A percentile compares a stretch with the other conserved stretches of the same genome.
phyloP scores from a whole-genome alignment of 148 eudicot genomes.

The Vaccinium myrtillus region DNA sequence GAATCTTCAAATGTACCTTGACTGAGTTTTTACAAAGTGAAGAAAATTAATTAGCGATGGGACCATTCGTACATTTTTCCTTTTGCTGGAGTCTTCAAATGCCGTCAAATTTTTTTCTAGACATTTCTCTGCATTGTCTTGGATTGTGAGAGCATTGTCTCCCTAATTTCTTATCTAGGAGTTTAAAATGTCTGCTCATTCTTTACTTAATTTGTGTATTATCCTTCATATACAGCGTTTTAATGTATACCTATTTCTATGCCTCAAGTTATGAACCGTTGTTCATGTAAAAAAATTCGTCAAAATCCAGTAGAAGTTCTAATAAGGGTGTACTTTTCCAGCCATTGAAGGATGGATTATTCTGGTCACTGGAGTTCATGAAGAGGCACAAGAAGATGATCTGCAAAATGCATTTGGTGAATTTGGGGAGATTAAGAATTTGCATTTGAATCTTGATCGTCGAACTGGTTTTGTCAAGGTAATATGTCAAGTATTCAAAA shows the following conservation, averaged over 20 bases:
- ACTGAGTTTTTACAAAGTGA: background rate
- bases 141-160: background rate
- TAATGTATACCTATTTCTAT: background rate
- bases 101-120: background rate
- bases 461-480: slow-evolving; percentile 97
- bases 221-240: background rate
- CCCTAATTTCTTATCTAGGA: background rate
- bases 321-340: slow-evolving; percentile 24
- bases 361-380: slow-evolving; percentile 80
- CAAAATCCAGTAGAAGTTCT: background rate
- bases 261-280: background rate
- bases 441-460: slow-evolving; percentile 92
- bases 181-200: background rate
- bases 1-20: background rate
- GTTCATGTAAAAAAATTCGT: background rate
- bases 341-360: slow-evolving; percentile 96
- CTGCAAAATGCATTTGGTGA: slow-evolving; percentile 78
- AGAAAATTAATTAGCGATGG: background rate
- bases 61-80: background rate
- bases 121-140: background rate
- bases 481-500: slow-evolving; percentile 1
- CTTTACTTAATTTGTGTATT: background rate
- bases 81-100: background rate
- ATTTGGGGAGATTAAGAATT: slow-evolving; percentile 74
- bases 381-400: slow-evolving; percentile 92